Conservation (phyloP, 2,329 filamentous ascomycete species). For the Thielaviopsis populi region DNA sequence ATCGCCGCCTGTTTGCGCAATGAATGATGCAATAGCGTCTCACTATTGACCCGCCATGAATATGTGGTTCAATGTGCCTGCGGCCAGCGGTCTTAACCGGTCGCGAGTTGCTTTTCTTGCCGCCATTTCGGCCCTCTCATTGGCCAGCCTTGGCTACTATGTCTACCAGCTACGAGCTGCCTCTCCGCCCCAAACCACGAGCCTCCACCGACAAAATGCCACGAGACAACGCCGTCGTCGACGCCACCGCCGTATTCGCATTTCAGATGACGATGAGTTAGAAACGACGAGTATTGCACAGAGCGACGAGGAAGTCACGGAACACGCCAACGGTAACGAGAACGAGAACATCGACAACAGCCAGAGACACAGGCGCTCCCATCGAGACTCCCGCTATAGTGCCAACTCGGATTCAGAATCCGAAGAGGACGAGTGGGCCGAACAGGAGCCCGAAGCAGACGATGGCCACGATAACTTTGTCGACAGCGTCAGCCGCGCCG, state of each 20-base stretch:
- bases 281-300: neutral
- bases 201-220: constrained; percentile 52
- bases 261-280: constrained; percentile 7
- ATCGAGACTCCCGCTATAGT: neutral
- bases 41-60: constrained; percentile 6
- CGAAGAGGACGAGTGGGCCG: neutral
- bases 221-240: constrained; percentile 36
- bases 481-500: constrained; percentile 35
- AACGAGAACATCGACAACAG: constrained; percentile 26
- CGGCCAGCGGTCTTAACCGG: constrained; percentile 40
- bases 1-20: neutral
- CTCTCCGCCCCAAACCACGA: constrained; percentile 19
- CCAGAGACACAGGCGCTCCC: neutral
- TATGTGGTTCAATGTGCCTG: constrained; percentile 35
- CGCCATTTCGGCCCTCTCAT: constrained; percentile 39
- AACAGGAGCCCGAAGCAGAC: constrained; percentile 26
- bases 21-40: constrained; percentile 12
- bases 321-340: neutral
- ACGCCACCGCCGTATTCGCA: neutral
- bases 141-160: constrained; percentile 40
- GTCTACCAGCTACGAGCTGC: constrained; percentile 21
- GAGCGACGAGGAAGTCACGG: neutral
- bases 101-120: constrained; percentile 38
- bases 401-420: neutral
- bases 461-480: constrained; percentile 30